Base-by-base conservation (phyloP, 2,329 filamentous ascomycete genomes). In the Ophiostoma australiae region DNA sequence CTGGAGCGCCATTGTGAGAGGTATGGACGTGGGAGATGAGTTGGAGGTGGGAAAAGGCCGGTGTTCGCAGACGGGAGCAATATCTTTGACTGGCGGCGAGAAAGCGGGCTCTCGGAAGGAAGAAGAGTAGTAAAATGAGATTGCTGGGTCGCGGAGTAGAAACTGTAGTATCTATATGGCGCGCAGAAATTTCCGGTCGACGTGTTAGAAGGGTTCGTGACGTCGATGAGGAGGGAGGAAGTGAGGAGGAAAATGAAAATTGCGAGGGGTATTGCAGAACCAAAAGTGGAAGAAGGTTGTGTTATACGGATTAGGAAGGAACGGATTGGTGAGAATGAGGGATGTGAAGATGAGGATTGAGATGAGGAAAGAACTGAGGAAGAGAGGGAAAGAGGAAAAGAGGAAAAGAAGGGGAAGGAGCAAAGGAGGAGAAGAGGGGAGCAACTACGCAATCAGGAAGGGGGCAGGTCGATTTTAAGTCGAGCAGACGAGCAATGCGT, bases 1-100 rank as follows among this genome's bases (percentile, higher is more conserved):
- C 73, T 81, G 82, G 74, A 90, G 83, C 72, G 84, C 81, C 88
- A 91, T 91, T 75, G 82, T 83, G 81, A 84, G 82, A 71, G 84
- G 83, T 79, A 79, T 80, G 63, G 87, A 89, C 70, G 84, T 81
- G 17, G 87, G 86, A 44, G 84, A 81, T 61, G 81, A 76, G 23
- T 83, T 85, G 65, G 84, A 76, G 23, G 84, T 85, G 65, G 84
- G 82, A 77, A 89, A 89, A 63, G 85, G 83, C 70, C 82, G 83
- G 71, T 84, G 85, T 75, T 84, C 81, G 81, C 87, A 90, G 75
- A 86, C 82, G 33, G 81, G 81, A 71, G 79, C 76, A 70, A 77
- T 71, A 68, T 80, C 78, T 41, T 72, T 52, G 72, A 82, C 82
- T 20, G 80, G 78, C 52, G 83, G 83, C 69, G 83, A 84, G 72